These are phyloP conservation scores for Simmondsia chinensis DNA, from an alignment of 148 eudicot species.

Conservation along the genomic window DNA sequence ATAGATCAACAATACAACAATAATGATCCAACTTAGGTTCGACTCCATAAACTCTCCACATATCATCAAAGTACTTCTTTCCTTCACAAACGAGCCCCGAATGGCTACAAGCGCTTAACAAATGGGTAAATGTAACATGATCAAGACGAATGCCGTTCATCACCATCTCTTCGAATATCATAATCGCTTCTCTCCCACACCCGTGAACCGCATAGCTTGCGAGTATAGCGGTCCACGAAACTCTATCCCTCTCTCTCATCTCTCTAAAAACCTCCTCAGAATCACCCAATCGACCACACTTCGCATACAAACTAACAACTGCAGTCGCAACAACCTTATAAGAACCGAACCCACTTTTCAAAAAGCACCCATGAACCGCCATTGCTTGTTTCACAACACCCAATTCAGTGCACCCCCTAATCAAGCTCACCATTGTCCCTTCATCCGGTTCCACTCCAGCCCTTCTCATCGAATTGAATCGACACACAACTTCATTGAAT, in stretches of 20 bases:
- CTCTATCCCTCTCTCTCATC: slow-evolving; percentile 17
- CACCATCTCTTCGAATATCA: slow-evolving; percentile 23
- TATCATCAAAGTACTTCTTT: slow-evolving; percentile 19
- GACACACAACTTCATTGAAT: slow-evolving; percentile 6
- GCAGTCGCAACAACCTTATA: slow-evolving; percentile 23
- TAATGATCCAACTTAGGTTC: slow-evolving; percentile 32
- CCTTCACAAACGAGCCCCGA: slow-evolving; percentile 35
- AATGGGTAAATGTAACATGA: slow-evolving; percentile 43
- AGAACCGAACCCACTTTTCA: slow-evolving; percentile 19
- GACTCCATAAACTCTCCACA: slow-evolving; percentile 23
- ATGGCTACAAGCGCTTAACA: slow-evolving; percentile 45
- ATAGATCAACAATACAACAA: slow-evolving; percentile 41
- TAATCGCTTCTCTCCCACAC: slow-evolving; percentile 24
- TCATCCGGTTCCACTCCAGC: slow-evolving; percentile 27
- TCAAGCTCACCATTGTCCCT: slow-evolving; percentile 28
- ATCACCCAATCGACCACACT: slow-evolving; percentile 25
- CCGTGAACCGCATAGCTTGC: slow-evolving; percentile 38
- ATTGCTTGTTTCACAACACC: slow-evolving; percentile 20
- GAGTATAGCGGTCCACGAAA: slow-evolving; percentile 42
- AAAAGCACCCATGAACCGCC: slow-evolving; percentile 19
- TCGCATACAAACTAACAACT: slow-evolving; percentile 23
- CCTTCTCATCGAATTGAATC: slow-evolving; percentile 24
- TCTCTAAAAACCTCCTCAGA: slow-evolving; percentile 19
- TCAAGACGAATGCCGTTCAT: slow-evolving; percentile 20
- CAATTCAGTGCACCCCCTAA: slow-evolving; percentile 26